Conservation (phyloP, 225 moss, liverwort and hornwort species). For the Sphagnum contortum region DNA sequence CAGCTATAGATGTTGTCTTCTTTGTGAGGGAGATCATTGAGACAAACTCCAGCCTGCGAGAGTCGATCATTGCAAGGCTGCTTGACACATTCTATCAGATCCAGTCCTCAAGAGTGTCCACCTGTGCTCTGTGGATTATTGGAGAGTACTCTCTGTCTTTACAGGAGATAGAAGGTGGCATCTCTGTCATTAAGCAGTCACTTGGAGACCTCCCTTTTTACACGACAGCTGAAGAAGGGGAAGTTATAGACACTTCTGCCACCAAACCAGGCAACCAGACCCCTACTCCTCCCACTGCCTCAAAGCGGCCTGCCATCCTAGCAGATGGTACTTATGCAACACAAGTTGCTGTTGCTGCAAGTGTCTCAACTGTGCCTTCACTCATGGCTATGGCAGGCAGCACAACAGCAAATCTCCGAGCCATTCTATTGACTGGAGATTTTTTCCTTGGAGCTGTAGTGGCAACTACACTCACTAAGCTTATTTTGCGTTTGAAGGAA, state of each 20-base stretch:
- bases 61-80: slow-evolving; percentile 76
- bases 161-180: slow-evolving; percentile 73
- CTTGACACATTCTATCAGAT: slow-evolving; percentile 92
- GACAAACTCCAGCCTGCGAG: slow-evolving; percentile 73
- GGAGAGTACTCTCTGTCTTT: slow-evolving; percentile 82
- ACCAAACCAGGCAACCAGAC: slow-evolving; percentile 28
- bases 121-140: slow-evolving; percentile 94
- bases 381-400: too few relatives aligned
- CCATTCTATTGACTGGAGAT: too few relatives aligned
- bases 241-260: slow-evolving; percentile 34
- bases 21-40: slow-evolving; percentile 94
- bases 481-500: too few relatives aligned
- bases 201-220: slow-evolving; percentile 85
- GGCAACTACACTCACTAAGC: too few relatives aligned
- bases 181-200: slow-evolving; percentile 73
- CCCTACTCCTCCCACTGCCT: slow-evolving; percentile 65
- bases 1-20: slow-evolving; percentile 92
- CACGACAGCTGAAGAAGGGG: slow-evolving; percentile 59
- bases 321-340: slow-evolving; percentile 97
- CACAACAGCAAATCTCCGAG: too few relatives aligned
- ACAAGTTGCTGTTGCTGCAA: slow-evolving; percentile 84
- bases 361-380: slow-evolving; percentile 32
- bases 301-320: slow-evolving; percentile 85
- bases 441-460: too few relatives aligned
- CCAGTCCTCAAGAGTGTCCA: slow-evolving; percentile 84